A percentile compares a stretch with the other conserved stretches of the same genome.
phyloP scores from a whole-genome alignment of 2,329 filamentous ascomycete genomes.

The Monilinia laxa region DNA sequence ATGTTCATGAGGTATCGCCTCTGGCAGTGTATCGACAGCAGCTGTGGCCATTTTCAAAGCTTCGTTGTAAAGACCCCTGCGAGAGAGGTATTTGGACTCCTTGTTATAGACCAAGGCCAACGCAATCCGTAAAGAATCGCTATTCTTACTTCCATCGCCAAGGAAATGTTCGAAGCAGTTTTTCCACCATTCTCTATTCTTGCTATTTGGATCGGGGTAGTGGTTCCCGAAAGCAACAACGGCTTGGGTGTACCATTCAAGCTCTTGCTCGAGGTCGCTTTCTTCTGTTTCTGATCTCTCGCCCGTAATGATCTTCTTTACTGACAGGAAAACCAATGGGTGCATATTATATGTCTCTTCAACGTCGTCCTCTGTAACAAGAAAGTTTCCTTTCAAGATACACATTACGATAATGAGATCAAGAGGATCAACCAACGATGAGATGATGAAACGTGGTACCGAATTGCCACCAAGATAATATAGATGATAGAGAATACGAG shows the following conservation, averaged over 20 bases:
- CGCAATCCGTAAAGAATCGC: slow-evolving; percentile 27
- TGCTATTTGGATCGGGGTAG: slow-evolving; percentile 30
- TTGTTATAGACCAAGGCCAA: slow-evolving; percentile 32
- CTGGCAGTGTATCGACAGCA: slow-evolving; percentile 31
- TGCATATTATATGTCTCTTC: slow-evolving; percentile 33
- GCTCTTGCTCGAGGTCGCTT: slow-evolving; percentile 28
- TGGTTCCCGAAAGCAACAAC: slow-evolving; percentile 31
- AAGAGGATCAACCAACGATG: slow-evolving; percentile 28
- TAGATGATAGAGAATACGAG: slow-evolving; percentile 30
- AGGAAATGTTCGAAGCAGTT: slow-evolving; percentile 32
- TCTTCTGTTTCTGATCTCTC: slow-evolving; percentile 25
- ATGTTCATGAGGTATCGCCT: slow-evolving; percentile 28
- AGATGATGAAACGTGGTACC: slow-evolving; percentile 32
- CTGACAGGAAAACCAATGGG: slow-evolving; percentile 32
- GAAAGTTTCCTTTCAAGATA: slow-evolving; percentile 31
- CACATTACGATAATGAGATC: slow-evolving; percentile 34
- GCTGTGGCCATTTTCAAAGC: slow-evolving; percentile 32
- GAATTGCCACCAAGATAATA: slow-evolving; percentile 32
- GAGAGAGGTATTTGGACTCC: slow-evolving; percentile 32
- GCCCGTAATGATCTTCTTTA: slow-evolving; percentile 27
- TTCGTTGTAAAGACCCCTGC: slow-evolving; percentile 30
- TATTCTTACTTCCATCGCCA: slow-evolving; percentile 27
- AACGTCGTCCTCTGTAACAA: slow-evolving; percentile 23
- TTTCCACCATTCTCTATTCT: slow-evolving; percentile 35
- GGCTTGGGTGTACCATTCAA: slow-evolving; percentile 32